Evolutionary conservation across 2,329 filamentous ascomycete species (phyloP).

Genomic region (Pochonia chlamydosporia): DNA sequence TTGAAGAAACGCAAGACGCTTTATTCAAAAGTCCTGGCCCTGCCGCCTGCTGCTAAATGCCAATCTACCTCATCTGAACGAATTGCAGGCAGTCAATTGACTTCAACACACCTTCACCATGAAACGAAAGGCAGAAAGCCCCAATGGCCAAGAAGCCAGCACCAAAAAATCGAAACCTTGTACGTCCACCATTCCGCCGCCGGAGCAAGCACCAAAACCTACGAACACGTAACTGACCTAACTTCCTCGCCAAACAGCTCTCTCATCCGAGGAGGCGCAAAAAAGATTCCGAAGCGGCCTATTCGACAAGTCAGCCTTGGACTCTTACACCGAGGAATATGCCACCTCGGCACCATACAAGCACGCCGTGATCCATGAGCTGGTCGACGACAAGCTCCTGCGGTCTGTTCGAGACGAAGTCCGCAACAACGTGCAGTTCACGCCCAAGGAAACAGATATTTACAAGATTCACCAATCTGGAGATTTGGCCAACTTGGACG

Average conservation of each 20-base stretch:
- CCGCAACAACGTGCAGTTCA: conserved; percentile 85
- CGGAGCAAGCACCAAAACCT: neutral
- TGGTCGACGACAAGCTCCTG: conserved; percentile 77
- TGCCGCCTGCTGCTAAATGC: no score
- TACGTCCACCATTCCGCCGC: conserved; percentile 20
- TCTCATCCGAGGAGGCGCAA: conserved; percentile 44
- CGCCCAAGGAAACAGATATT: conserved; percentile 97
- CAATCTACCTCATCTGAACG: no score
- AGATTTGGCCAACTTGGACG: conserved; percentile 93
- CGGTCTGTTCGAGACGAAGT: conserved; percentile 86
- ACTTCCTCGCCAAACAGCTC: conserved; percentile 27
- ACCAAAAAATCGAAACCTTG: conserved; percentile 51
- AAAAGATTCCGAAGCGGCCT: conserved; percentile 60
- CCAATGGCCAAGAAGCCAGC: conserved; percentile 33
- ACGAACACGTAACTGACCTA: conserved; percentile 1
- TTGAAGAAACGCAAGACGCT: neutral
- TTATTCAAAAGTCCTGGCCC: no score
- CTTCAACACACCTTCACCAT: no score
- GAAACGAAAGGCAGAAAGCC: conserved; percentile 55
- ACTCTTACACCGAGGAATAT: conserved; percentile 57
- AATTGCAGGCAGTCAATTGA: no score
- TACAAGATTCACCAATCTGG: conserved; percentile 99
- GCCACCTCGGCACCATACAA: conserved; percentile 70
- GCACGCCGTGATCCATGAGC: conserved; percentile 78
- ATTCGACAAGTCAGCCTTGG: conserved; percentile 54